Conservation (phyloP, 1,284 basidiomycete species). For the Austropuccinia psidii region DNA sequence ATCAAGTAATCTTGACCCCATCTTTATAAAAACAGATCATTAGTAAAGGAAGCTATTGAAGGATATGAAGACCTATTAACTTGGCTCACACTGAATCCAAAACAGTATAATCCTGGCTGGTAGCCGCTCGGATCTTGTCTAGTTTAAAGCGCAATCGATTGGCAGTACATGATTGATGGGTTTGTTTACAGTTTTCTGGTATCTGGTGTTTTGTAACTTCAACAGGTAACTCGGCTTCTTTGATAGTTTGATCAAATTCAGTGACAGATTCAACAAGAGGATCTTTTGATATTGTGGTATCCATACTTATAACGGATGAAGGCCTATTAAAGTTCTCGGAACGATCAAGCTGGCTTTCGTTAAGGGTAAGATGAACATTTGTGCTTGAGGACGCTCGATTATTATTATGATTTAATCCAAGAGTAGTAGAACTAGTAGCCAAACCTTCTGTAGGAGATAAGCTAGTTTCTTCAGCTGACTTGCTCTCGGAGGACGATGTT, state of each 20-base stretch:
- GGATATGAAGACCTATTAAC: not conserved
- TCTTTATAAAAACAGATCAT: not conserved
- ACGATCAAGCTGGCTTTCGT: no score
- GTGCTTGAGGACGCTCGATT: no score
- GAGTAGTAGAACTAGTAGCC: no score
- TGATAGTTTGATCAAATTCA: not conserved
- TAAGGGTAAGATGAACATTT: no score
- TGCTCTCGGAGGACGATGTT: no score
- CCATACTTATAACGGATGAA: not conserved
- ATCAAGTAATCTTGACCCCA: not conserved
- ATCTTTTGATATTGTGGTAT: not conserved
- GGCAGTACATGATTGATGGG: not conserved
- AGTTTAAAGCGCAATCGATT: slow-evolving; percentile 33
- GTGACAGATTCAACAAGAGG: not conserved
- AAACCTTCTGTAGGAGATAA: no score
- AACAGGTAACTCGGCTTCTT: slow-evolving; percentile 16
- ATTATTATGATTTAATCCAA: no score
- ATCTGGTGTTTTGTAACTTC: not conserved
- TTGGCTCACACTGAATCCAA: slow-evolving; percentile 15
- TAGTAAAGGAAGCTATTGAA: not conserved
- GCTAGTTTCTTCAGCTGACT: no score
- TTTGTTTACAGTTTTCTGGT: slow-evolving; percentile 1
- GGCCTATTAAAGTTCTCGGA: no score
- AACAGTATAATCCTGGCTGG: slow-evolving; percentile 11
- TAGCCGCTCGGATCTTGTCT: slow-evolving; percentile 23